A percentile compares a stretch with the other conserved stretches of the same genome.
Conservation (phyloP, 139 green algal species). For the Microglena sp. region DNA sequence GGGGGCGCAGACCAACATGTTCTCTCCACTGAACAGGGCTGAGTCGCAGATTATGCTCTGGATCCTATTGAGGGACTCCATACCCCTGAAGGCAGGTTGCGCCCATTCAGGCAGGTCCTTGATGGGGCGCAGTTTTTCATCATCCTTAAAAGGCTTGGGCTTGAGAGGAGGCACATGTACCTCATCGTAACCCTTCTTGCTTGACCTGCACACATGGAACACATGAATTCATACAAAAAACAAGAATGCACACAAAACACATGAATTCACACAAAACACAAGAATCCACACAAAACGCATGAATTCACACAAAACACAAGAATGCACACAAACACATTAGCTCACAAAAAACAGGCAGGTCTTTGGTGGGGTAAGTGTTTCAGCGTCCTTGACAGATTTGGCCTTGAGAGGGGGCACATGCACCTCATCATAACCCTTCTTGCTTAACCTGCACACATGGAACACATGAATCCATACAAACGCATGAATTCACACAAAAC, state of each 20-base stretch:
- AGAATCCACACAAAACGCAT: background rate
- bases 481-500: no score
- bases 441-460: constrained; percentile 18
- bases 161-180: constrained; percentile 92
- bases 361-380: constrained; percentile 63
- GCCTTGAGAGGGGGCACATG: constrained; percentile 90
- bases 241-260: no score
- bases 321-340: no score
- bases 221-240: no score
- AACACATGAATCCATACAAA: no score
- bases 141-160: constrained; percentile 70
- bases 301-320: no score
- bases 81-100: constrained; percentile 74
- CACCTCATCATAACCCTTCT: constrained; percentile 38
- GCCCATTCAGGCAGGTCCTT: constrained; percentile 86
- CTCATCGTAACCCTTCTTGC: constrained; percentile 12
- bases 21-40: constrained; percentile 82
- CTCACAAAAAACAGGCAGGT: no score
- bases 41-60: constrained; percentile 79
- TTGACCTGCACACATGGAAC: constrained; percentile 23
- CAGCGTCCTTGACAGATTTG: constrained; percentile 69
- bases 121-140: constrained; percentile 69
- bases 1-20: constrained; percentile 77
- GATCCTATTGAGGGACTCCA: constrained; percentile 86
- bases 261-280: no score